phyloP scores from a whole-genome alignment of 495 filamentous ascomycete genomes.

The Hypomontagnella monticulosa region DNA sequence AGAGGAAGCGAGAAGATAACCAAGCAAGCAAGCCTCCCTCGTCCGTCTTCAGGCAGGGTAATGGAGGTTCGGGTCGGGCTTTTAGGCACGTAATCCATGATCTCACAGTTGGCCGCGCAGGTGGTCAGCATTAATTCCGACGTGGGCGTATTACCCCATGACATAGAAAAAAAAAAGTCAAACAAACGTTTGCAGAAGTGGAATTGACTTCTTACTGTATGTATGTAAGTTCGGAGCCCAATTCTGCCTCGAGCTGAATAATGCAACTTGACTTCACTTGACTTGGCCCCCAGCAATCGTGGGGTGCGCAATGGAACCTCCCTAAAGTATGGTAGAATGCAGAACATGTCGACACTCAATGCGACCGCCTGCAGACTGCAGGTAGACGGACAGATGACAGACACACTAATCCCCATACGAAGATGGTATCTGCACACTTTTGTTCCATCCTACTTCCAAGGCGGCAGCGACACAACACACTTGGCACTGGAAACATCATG shows the following conservation, averaged over 20 bases:
- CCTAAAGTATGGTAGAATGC: not conserved
- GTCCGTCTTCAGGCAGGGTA: not conserved
- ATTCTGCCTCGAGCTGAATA: conserved; percentile 9
- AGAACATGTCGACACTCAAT: conserved; percentile 5
- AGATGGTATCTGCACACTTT: conserved; percentile 10
- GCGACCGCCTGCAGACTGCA: not conserved
- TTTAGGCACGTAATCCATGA: conserved; percentile 38
- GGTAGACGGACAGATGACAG: too few species aligned
- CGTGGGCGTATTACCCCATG: not conserved
- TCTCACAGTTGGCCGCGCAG: conserved; percentile 16
- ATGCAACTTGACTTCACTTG: conserved; percentile 2
- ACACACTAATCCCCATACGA: conserved; percentile 8
- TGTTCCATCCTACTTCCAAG: not conserved
- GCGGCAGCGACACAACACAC: not conserved
- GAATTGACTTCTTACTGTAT: conserved; percentile 35
- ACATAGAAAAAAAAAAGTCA: not conserved
- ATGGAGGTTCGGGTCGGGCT: conserved; percentile 34
- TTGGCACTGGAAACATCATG: conserved; percentile 16
- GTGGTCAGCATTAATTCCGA: conserved; percentile 16
- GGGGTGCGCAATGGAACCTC: conserved; percentile 1
- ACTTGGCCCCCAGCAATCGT: conserved; percentile 6
- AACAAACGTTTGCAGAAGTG: not conserved
- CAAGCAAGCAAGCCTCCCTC: not conserved
- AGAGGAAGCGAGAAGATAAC: too few species aligned
- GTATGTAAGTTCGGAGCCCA: conserved; percentile 16